Evolutionary conservation across 805 yeast species (phyloP).

Genomic region (Ogataea trehaloabstinens): DNA sequence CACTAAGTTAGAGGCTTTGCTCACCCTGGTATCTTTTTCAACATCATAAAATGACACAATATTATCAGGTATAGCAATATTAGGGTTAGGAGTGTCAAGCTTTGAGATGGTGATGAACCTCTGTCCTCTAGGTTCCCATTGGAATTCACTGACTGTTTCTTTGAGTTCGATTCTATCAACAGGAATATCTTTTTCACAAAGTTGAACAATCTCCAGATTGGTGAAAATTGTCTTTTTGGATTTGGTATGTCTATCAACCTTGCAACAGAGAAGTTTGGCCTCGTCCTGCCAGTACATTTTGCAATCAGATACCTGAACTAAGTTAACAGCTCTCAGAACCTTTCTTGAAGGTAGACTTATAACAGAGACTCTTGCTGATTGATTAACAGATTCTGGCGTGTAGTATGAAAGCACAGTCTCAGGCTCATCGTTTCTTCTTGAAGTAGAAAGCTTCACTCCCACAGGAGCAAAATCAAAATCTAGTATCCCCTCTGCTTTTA

Average conservation of each 20-base stretch:
- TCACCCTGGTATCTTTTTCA: slow-evolving; percentile 52
- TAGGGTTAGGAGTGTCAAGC: slow-evolving; percentile 47
- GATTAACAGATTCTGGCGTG: slow-evolving; percentile 91
- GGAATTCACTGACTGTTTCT: slow-evolving; percentile 82
- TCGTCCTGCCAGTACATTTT: slow-evolving; percentile 92
- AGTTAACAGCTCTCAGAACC: slow-evolving; percentile 84
- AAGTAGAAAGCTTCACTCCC: slow-evolving; percentile 63
- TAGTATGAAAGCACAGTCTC: slow-evolving; percentile 82
- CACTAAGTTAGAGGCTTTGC: slow-evolving; percentile 14
- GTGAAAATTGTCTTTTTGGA: slow-evolving; percentile 90
- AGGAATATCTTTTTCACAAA: slow-evolving; percentile 86
- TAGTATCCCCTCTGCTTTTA: slow-evolving; percentile 78
- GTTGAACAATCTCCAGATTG: slow-evolving; percentile 86
- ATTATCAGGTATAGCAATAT: slow-evolving; percentile 66
- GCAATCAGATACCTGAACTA: slow-evolving; percentile 92
- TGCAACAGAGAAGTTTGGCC: slow-evolving; percentile 81
- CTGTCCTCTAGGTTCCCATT: slow-evolving; percentile 94
- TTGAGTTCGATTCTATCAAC: slow-evolving; percentile 92
- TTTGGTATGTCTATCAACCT: slow-evolving; percentile 96
- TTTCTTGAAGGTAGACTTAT: slow-evolving; percentile 83
- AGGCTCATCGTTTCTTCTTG: slow-evolving; percentile 47
- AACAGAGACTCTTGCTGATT: slow-evolving; percentile 90
- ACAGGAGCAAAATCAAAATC: slow-evolving; percentile 97
- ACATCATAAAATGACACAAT: slow-evolving; percentile 75
- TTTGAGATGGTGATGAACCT: slow-evolving; percentile 80